A percentile compares a stretch with the other conserved stretches of the same genome.
These are phyloP conservation scores for Angomonas ambiguus DNA, from an alignment of 208 protist genomes.

Conservation along the genomic window DNA sequence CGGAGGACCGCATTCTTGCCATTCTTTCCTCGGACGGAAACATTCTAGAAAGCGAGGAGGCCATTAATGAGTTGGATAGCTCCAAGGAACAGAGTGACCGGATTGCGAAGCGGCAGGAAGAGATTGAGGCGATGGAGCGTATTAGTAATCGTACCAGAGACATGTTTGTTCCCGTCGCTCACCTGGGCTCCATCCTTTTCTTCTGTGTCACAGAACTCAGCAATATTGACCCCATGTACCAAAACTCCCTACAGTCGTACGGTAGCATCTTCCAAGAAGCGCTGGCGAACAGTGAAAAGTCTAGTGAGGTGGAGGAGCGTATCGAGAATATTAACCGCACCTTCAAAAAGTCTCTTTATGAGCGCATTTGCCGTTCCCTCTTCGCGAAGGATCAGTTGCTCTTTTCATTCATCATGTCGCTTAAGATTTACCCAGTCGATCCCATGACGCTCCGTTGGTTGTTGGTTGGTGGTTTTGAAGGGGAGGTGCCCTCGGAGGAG, in stretches of 20 bases:
- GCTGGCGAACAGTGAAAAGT: conserved; percentile 77
- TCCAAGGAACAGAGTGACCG: conserved; percentile 95
- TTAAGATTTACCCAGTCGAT: conserved; percentile 91
- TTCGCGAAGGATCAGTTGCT: conserved; percentile 93
- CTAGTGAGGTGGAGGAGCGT: conserved; percentile 67
- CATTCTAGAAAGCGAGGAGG: conserved; percentile 95
- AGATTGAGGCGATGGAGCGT: conserved; percentile 95
- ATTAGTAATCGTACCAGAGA: conserved; percentile 96
- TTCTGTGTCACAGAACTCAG: conserved; percentile 97
- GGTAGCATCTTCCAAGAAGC: conserved; percentile 93
- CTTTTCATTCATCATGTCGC: conserved; percentile 94
- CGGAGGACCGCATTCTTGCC: conserved; percentile 89
- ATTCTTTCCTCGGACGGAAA: conserved; percentile 86
- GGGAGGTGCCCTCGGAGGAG: conserved; percentile 13
- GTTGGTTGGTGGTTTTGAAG: conserved; percentile 86
- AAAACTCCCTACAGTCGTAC: conserved; percentile 97
- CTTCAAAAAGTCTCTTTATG: conserved; percentile 87
- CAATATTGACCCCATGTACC: conserved; percentile 97
- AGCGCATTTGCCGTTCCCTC: conserved; percentile 88
- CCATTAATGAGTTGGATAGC: conserved; percentile 92
- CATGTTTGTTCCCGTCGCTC: conserved; percentile 93
- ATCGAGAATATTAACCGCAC: conserved; percentile 77
- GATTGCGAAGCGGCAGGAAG: conserved; percentile 91
- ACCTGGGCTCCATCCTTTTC: conserved; percentile 94
- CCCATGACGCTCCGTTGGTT: conserved; percentile 86